phyloP scores from a whole-genome alignment of 192 early-diverging fungal species.

The Entophlyctis helioformis region DNA sequence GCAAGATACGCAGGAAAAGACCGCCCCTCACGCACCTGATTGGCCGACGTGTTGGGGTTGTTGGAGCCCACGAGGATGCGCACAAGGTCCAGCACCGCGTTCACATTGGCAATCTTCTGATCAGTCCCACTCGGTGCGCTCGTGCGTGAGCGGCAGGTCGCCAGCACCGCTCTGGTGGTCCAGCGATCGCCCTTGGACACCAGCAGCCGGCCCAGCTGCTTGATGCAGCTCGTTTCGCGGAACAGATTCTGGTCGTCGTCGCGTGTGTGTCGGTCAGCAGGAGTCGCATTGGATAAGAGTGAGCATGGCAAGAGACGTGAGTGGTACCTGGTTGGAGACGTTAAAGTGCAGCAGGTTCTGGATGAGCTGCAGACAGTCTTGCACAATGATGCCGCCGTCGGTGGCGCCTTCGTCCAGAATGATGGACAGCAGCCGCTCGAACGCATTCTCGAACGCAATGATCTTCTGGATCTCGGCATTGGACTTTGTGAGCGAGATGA shows the following conservation, averaged over 20 bases:
- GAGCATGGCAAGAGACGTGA: not conserved
- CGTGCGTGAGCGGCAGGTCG: no score
- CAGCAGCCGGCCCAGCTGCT: no score
- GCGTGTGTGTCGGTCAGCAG: no score
- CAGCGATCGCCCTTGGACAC: no score
- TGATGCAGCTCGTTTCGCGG: conserved; percentile 89
- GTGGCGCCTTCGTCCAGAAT: conserved; percentile 85
- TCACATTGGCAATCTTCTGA: conserved; percentile 79
- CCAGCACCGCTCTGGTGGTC: no score
- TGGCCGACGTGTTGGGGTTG: conserved; percentile 71
- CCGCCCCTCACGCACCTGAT: conserved; percentile 68
- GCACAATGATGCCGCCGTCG: conserved; percentile 88
- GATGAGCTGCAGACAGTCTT: conserved; percentile 89
- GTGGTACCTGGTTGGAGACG: conserved; percentile 83
- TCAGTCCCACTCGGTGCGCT: no score
- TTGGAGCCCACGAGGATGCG: conserved; percentile 81
- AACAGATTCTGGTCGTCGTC: conserved; percentile 62
- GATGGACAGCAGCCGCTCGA: conserved; percentile 81
- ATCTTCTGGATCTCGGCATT: conserved; percentile 98
- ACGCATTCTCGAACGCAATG: conserved; percentile 96
- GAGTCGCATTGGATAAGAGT: no score
- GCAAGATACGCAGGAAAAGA: no score
- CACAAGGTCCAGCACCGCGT: conserved; percentile 79
- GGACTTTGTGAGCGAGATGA: conserved; percentile 82
- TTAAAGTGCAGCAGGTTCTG: conserved; percentile 91